A percentile compares a stretch with the other conserved stretches of the same genome.
Conservation (phyloP, 2,329 filamentous ascomycete genomes). For the Clonostachys byssicola region DNA sequence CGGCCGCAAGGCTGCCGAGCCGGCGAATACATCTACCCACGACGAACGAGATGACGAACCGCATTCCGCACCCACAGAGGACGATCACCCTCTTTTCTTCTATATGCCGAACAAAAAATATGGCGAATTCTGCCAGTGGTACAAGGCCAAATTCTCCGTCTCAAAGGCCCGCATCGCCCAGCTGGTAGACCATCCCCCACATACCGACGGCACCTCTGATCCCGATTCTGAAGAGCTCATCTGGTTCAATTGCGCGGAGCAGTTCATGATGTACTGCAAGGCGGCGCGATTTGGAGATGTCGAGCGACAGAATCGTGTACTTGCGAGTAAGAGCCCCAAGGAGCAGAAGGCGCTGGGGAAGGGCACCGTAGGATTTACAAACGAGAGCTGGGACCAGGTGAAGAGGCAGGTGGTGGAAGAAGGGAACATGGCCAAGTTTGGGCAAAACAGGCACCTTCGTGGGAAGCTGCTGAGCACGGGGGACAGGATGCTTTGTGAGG, state of each 20-base stretch:
- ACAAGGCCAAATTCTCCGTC: slow-evolving; percentile 17
- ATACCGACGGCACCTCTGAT: too few relatives aligned
- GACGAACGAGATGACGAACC: too few relatives aligned
- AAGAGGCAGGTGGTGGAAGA: slow-evolving; percentile 21
- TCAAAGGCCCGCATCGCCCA: slow-evolving; percentile 15
- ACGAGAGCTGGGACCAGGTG: slow-evolving; percentile 19
- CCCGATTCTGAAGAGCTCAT: neutral
- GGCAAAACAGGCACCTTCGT: slow-evolving; percentile 17
- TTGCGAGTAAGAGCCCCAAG: slow-evolving; percentile 15
- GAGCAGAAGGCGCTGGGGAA: slow-evolving; percentile 21
- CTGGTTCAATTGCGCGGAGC: slow-evolving; percentile 26
- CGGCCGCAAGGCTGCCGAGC: too few relatives aligned
- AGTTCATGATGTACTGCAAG: slow-evolving; percentile 38
- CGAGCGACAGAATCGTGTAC: slow-evolving; percentile 10
- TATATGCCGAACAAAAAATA: slow-evolving; percentile 18
- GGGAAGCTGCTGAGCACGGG: slow-evolving; percentile 21
- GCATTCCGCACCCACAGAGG: too few relatives aligned
- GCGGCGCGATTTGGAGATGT: slow-evolving; percentile 25
- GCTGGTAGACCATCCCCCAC: slow-evolving; percentile 13
- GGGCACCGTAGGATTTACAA: slow-evolving; percentile 15
- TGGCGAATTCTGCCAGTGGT: slow-evolving; percentile 30
- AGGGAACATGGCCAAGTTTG: slow-evolving; percentile 25
- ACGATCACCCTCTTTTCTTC: slow-evolving; percentile 17
- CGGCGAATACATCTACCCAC: too few relatives aligned
- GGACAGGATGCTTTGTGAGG: slow-evolving; percentile 20